Conservation (phyloP, 169 alveolate genomes). For the Cryptosporidium xiaoi region DNA sequence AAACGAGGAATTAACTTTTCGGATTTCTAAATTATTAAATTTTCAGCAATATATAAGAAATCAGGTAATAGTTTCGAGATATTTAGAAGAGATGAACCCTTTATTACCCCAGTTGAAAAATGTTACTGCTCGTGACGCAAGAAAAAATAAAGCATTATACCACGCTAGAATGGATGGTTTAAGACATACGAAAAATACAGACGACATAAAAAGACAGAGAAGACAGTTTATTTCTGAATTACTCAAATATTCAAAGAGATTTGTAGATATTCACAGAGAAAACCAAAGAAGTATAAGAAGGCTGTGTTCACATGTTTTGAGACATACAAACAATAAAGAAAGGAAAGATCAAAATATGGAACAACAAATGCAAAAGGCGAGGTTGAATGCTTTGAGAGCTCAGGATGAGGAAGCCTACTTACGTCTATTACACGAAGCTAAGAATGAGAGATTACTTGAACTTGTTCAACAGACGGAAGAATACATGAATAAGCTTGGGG, state of each 20-base stretch:
- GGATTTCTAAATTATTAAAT: conserved; percentile 30
- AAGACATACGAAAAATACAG: conserved; percentile 24
- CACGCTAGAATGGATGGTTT: conserved; percentile 75
- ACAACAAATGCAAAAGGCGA: conserved; percentile 77
- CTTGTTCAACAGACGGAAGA: conserved; percentile 94
- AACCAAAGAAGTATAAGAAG: conserved; percentile 64
- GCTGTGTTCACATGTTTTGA: conserved; percentile 55
- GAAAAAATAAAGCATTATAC: conserved; percentile 64
- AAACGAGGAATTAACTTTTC: not conserved
- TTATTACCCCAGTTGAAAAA: conserved; percentile 44
- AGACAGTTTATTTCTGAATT: conserved; percentile 68
- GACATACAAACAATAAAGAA: conserved; percentile 58
- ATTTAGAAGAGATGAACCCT: conserved; percentile 65
- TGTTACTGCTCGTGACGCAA: conserved; percentile 70
- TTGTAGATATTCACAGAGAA: conserved; percentile 55
- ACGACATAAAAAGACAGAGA: conserved; percentile 57
- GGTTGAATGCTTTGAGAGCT: conserved; percentile 84
- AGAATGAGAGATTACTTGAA: conserved; percentile 91
- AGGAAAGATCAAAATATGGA: conserved; percentile 65
- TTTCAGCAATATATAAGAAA: conserved; percentile 66
- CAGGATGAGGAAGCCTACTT: conserved; percentile 92
- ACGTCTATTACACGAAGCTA: conserved; percentile 89
- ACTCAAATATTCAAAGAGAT: conserved; percentile 49
- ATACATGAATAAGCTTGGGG: conserved; percentile 91
- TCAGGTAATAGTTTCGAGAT: conserved; percentile 67